Conservation (phyloP, 208 protist genomes). For the Leishmania mexicana region DNA sequence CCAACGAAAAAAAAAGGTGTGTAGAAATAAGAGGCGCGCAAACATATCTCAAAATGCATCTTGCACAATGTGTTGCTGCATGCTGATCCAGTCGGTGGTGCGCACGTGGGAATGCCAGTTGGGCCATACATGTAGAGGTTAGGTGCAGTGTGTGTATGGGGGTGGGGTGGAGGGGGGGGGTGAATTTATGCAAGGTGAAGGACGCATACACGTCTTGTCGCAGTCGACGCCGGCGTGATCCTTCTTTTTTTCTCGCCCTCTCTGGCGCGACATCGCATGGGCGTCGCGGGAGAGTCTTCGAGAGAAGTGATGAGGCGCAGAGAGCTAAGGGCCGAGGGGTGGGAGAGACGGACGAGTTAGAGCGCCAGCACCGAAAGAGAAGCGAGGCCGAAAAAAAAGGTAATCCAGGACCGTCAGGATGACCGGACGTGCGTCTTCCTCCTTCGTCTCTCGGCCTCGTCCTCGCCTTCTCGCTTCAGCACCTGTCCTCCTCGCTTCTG, state of each 20-base stretch:
- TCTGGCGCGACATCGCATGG: not conserved
- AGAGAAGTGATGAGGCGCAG: not conserved
- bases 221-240: not conserved
- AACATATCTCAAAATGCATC: not conserved
- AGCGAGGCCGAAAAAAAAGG: not conserved
- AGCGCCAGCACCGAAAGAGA: not conserved
- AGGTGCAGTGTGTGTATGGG: not conserved
- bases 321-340: not conserved
- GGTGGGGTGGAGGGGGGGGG: not conserved
- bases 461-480: not conserved
- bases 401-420: not conserved
- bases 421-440: not conserved
- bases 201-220: not conserved
- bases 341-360: not conserved
- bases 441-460: not conserved
- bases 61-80: not conserved
- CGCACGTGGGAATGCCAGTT: not conserved
- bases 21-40: not conserved
- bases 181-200: not conserved
- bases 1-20: not conserved
- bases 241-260: not conserved
- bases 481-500: not conserved
- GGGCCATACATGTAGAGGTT: not conserved
- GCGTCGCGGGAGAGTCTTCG: not conserved
- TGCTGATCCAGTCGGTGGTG: not conserved